Conservation (phyloP, 1,284 basidiomycete species). For the Puccinia polysora region DNA sequence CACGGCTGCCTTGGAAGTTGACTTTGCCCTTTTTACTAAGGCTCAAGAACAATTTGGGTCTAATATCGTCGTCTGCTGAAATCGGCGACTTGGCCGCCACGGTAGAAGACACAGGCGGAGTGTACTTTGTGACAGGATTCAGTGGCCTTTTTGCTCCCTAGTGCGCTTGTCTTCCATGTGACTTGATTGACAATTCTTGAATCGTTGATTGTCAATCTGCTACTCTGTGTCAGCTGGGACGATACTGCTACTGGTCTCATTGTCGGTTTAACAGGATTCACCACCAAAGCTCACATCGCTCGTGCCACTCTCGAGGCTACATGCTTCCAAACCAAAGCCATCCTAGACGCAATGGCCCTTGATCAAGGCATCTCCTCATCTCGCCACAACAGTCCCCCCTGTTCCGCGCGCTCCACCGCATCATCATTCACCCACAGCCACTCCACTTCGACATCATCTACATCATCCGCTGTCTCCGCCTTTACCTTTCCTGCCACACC, state of each 20-base stretch:
- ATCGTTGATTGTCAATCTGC: background rate
- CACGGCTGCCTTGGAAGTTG: too few species aligned
- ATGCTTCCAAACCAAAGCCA: conserved; percentile 77
- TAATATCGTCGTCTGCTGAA: conserved; percentile 75
- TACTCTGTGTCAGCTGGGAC: conserved; percentile 68
- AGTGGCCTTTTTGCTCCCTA: conserved; percentile 77
- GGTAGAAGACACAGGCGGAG: conserved; percentile 77
- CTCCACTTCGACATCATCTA: conserved; percentile 18
- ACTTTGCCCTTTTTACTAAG: background rate
- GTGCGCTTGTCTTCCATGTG: background rate
- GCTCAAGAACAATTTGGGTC: conserved; percentile 81
- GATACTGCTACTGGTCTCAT: conserved; percentile 74
- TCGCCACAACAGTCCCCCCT: background rate
- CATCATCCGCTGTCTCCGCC: background rate
- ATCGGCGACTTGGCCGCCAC: conserved; percentile 78
- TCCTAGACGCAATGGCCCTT: conserved; percentile 86
- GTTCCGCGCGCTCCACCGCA: background rate
- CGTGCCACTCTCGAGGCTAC: conserved; percentile 86
- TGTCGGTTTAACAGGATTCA: conserved; percentile 84
- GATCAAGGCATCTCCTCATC: conserved; percentile 59
- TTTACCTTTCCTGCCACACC: conserved; percentile 7
- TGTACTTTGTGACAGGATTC: conserved; percentile 96
- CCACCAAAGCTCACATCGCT: conserved; percentile 86
- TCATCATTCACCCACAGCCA: background rate
- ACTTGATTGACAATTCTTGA: background rate